Evolutionary conservation across 768 basidiomycete species (phyloP).

Genomic region (Leccinum olivaceopallidum): DNA sequence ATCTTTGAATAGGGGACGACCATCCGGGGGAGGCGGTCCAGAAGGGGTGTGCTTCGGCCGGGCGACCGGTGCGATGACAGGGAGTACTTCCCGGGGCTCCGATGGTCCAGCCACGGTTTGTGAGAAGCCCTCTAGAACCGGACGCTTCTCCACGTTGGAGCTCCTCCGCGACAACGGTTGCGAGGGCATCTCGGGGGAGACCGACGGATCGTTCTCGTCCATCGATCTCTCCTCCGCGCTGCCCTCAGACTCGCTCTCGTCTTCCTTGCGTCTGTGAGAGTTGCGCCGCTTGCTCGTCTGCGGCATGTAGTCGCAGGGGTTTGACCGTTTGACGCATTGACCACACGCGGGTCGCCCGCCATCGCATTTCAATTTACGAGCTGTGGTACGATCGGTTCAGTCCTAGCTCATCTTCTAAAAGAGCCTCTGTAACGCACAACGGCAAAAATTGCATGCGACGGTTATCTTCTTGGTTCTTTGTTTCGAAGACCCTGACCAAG

Average conservation of each 20-base stretch:
- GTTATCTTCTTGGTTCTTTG: constrained; percentile 83
- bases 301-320: constrained; percentile 80
- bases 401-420: constrained; percentile 13
- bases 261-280: constrained; percentile 61
- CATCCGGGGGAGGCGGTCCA: constrained; percentile 29
- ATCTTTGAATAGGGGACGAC: constrained; percentile 52
- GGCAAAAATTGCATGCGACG: constrained; percentile 89
- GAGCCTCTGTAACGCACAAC: constrained; percentile 55
- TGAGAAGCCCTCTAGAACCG: constrained; percentile 33
- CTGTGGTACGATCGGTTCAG: constrained; percentile 41
- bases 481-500: constrained; percentile 52
- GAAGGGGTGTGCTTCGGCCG: constrained; percentile 32
- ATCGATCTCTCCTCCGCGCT: constrained; percentile 62
- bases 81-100: constrained; percentile 48
- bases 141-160: constrained; percentile 38
- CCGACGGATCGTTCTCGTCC: constrained; percentile 51
- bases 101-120: constrained; percentile 33
- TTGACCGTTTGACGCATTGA: constrained; percentile 77
- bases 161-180: constrained; percentile 38
- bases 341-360: constrained; percentile 81
- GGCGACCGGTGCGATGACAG: constrained; percentile 37
- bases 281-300: constrained; percentile 71
- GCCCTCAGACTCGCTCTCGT: constrained; percentile 57
- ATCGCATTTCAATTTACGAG: constrained; percentile 87
- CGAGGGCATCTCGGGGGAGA: constrained; percentile 50